Percentiles rank a stretch among this genome's conserved stretches.
Evolutionary conservation across 345 rosid species (phyloP).

Genomic region (Rhodamnia rubescens): DNA sequence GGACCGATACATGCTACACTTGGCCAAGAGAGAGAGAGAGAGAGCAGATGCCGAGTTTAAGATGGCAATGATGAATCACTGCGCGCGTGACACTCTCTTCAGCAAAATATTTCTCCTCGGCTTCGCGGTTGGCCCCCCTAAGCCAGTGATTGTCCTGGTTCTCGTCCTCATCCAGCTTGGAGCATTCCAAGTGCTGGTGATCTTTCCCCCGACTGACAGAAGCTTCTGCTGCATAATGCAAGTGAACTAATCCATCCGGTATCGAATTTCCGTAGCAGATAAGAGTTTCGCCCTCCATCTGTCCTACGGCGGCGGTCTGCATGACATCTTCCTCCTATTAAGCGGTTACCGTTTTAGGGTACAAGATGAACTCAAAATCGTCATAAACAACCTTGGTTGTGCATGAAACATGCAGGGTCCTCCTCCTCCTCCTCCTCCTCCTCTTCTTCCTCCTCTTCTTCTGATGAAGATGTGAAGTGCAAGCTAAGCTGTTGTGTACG

Average conservation of each 20-base stretch:
- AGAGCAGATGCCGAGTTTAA: not conserved
- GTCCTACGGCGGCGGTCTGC: slow-evolving; percentile 3
- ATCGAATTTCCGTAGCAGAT: slow-evolving; percentile 55
- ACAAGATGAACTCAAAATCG: not conserved
- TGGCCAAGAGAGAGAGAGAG: not conserved
- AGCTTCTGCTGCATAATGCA: slow-evolving; percentile 77
- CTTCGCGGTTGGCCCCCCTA: slow-evolving; percentile 57
- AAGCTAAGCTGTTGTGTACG: too few species aligned
- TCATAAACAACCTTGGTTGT: not conserved
- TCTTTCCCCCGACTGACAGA: slow-evolving; percentile 81
- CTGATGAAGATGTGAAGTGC: too few species aligned
- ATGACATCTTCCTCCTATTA: slow-evolving; percentile 1
- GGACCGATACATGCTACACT: not conserved
- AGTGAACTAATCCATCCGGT: slow-evolving; percentile 73
- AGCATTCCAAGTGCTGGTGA: slow-evolving; percentile 57
- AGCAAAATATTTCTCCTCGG: slow-evolving; percentile 77
- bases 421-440: too few species aligned
- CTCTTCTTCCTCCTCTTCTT: too few species aligned
- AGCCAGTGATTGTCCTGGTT: slow-evolving; percentile 84
- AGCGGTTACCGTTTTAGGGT: not conserved
- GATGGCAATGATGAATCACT: not conserved
- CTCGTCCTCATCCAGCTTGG: slow-evolving; percentile 74
- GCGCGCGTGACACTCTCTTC: slow-evolving; percentile 6
- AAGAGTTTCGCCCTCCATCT: slow-evolving; percentile 8
- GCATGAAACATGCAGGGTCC: not conserved